phyloP scores from a whole-genome alignment of 2,329 filamentous ascomycete genomes.

The Pseudopithomyces maydicus region DNA sequence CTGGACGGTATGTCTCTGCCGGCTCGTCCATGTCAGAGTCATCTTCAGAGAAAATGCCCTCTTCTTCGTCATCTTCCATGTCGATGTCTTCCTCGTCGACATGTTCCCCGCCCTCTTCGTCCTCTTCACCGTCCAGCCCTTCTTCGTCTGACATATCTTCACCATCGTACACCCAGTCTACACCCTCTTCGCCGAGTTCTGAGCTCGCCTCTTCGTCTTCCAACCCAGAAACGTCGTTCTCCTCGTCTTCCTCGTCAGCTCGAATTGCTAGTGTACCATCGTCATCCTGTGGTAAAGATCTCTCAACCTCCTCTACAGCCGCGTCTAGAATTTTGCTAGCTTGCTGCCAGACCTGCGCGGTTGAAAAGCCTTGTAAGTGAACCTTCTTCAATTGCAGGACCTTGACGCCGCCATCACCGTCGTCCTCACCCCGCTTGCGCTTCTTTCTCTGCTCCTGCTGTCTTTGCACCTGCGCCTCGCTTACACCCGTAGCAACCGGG shows the following conservation, averaged over 20 bases:
- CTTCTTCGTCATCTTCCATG: constrained; percentile 38
- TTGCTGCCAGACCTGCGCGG: constrained; percentile 93
- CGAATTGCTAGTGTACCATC: constrained; percentile 23
- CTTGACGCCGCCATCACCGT: constrained; percentile 49
- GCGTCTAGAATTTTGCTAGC: constrained; percentile 80
- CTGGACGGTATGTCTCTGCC: constrained; percentile 65
- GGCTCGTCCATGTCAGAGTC: constrained; percentile 49
- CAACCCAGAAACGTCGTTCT: constrained; percentile 42
- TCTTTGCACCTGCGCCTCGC: constrained; percentile 71
- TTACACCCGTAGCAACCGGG: constrained; percentile 73
- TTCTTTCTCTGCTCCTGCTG: constrained; percentile 74
- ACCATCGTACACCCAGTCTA: constrained; percentile 40
- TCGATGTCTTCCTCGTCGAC: constrained; percentile 36
- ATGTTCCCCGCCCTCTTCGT: constrained; percentile 30
- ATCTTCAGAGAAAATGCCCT: constrained; percentile 46
- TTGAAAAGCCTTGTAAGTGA: constrained; percentile 84
- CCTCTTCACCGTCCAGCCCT: constrained; percentile 29
- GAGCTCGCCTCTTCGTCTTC: constrained; percentile 35
- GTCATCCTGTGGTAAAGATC: constrained; percentile 46
- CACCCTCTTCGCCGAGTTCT: constrained; percentile 37
- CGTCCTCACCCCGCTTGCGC: constrained; percentile 68
- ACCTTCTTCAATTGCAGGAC: constrained; percentile 80
- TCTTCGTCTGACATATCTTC: constrained; percentile 25
- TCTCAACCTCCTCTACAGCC: constrained; percentile 60
- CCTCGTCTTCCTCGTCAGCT: constrained; percentile 29